Evolutionary conservation across 2,329 filamentous ascomycete species (phyloP), one percentile per base, ranked within the genome.

Genomic region (Fusarium illudens): DNA sequence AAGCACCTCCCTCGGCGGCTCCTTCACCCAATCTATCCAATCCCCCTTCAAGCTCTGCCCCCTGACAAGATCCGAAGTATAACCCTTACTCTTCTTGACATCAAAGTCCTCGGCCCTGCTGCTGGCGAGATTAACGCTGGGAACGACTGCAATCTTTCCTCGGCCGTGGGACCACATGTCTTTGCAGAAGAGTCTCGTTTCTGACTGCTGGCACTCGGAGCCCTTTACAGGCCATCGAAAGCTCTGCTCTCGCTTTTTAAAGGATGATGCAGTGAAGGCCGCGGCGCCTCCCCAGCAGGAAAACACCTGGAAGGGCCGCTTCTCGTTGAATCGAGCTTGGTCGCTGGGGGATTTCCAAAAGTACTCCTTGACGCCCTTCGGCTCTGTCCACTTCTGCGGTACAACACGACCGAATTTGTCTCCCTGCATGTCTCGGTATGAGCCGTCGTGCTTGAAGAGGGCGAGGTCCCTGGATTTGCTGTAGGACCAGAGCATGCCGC

Each of bases 261-360:
- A 30, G 12, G 19, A 15, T 20, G 27, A 30, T 4, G 29, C 46
- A 3, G 17, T 4, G 56, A 88, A 83, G 0, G 80, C 81, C 0
- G 79, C 79, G 0, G 82, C 84, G 6, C 87, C 87, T 64, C 88
- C 87, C 86, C 87, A 88, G 75, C 87, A 89, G 1, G 85, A 73
- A 62, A 86, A 88, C 0, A 88, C 86, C 73, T 88, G 87, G 61
- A 88, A 84, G 0, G 86, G 85, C 17, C 76, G 73, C 25, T 76
- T 73, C 1, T 65, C 65, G 1, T 62, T 42, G 58, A 80, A 81
- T 2, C 81, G 75, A 4, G 62, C 42, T 9, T 68, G 75, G 2
- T 81, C 73, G 0, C 72, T 72, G 0, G 71, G 68, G 27, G 86
- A 78, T 64, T 84, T 84, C 80, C 82, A 84, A 67, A 89, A 87